Conservation (phyloP, 345 rosid species). For the Pistacia atlantica region DNA sequence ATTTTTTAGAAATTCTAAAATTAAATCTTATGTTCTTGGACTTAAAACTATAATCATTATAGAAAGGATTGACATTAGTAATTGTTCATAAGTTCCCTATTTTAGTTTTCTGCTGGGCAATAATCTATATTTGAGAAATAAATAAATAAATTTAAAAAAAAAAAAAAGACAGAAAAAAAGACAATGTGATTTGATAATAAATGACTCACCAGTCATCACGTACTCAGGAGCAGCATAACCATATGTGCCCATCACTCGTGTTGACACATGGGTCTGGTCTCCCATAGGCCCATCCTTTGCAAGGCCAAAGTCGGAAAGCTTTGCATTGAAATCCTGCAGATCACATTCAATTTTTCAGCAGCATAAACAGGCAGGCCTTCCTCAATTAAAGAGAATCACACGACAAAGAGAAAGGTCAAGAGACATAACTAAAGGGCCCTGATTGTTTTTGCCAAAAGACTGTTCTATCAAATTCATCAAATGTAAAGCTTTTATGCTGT, state of each 20-base stretch:
- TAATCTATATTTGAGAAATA: slow-evolving; percentile 5
- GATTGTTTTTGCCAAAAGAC: background rate
- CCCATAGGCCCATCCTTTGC: slow-evolving; percentile 99
- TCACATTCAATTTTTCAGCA: slow-evolving; percentile 30
- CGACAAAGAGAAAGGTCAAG: slow-evolving; percentile 1
- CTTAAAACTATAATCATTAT: too few species aligned
- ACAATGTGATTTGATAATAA: background rate
- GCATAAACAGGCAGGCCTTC: slow-evolving; percentile 15
- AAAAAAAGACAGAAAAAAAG: too few species aligned
- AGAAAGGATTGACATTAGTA: too few species aligned
- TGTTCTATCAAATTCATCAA: background rate
- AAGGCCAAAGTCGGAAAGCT: slow-evolving; percentile 94
- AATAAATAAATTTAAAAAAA: background rate
- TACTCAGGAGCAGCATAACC: slow-evolving; percentile 99
- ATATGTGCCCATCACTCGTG: slow-evolving; percentile 97
- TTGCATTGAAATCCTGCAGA: slow-evolving; percentile 80
- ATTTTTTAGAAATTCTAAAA: too few species aligned
- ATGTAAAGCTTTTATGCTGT: background rate
- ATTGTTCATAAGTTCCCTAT: too few species aligned
- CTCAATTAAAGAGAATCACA: background rate
- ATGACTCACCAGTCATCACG: slow-evolving; percentile 83
- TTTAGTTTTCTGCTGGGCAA: background rate
- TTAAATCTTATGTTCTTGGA: too few species aligned
- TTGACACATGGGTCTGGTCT: slow-evolving; percentile 98
- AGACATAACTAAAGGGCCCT: slow-evolving; percentile 1